A percentile compares a stretch with the other conserved stretches of the same genome.
Conservation (phyloP, 139 green algal genomes). For the Parachlorella kessleri region DNA sequence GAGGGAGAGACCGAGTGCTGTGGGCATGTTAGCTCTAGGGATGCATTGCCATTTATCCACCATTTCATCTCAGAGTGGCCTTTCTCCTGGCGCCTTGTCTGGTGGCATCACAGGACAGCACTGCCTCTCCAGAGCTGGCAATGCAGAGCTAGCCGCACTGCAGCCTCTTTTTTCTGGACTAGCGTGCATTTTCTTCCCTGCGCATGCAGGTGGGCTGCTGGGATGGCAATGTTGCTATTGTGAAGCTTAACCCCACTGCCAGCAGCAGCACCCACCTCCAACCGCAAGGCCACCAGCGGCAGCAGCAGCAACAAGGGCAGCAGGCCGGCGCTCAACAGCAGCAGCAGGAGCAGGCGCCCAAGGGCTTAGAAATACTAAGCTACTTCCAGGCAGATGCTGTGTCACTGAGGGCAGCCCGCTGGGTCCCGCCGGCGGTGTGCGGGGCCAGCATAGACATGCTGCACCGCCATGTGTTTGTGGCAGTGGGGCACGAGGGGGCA, state of each 20-base stretch:
- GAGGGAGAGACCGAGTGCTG: too few species aligned
- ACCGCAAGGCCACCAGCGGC: slow-evolving; percentile 4
- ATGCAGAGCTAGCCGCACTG: too few species aligned
- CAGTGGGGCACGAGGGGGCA: slow-evolving; percentile 29
- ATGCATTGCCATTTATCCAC: neutral
- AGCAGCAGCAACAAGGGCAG: neutral
- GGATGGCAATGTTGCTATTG: slow-evolving; percentile 58
- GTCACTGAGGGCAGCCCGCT: slow-evolving; percentile 29
- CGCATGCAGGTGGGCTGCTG: slow-evolving; percentile 48
- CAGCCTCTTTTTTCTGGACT: too few species aligned
- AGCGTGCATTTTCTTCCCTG: neutral
- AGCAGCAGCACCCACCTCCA: neutral
- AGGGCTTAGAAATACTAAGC: slow-evolving; percentile 14
- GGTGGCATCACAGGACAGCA: too few species aligned
- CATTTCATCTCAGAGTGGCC: too few species aligned
- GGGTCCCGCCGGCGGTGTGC: slow-evolving; percentile 16
- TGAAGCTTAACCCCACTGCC: slow-evolving; percentile 13
- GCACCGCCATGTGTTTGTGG: slow-evolving; percentile 20
- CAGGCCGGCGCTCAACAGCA: neutral
- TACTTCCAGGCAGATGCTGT: slow-evolving; percentile 31
- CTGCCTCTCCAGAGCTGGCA: too few species aligned
- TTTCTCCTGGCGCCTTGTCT: too few species aligned
- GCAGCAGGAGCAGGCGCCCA: neutral
- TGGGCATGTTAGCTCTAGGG: neutral
- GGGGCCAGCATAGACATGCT: neutral